These are phyloP conservation scores for Candolleomyces eurysporus DNA, from an alignment of 768 basidiomycete genomes.

Conservation along the genomic window DNA sequence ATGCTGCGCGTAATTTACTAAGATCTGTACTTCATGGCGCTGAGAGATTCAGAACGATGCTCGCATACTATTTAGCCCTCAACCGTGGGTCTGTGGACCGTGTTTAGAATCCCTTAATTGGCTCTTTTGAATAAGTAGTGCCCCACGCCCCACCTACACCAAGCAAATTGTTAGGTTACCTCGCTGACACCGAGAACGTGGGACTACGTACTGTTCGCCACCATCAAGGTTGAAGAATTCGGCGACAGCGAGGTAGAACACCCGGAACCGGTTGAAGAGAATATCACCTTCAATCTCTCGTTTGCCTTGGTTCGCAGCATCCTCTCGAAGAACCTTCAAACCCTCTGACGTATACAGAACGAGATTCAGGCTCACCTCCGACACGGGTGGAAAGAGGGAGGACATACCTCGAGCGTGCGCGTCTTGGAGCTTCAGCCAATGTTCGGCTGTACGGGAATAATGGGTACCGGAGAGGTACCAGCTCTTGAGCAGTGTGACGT, in stretches of 20 bases:
- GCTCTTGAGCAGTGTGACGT: constrained; percentile 55
- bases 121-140: constrained; percentile 50
- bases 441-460: constrained; percentile 62
- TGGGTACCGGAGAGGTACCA: constrained; percentile 65
- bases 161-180: not conserved
- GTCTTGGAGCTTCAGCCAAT: constrained; percentile 64
- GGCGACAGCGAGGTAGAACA: constrained; percentile 71
- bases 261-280: constrained; percentile 60
- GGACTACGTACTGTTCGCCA: constrained; percentile 56
- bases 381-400: not conserved
- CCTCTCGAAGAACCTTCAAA: constrained; percentile 45
- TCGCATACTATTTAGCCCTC: too few species aligned
- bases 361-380: not conserved
- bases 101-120: not conserved
- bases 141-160: constrained; percentile 51
- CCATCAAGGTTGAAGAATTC: constrained; percentile 62
- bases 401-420: constrained; percentile 39
- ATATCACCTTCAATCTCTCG: constrained; percentile 51
- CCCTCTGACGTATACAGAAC: constrained; percentile 28
- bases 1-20: too few species aligned
- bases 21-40: too few species aligned
- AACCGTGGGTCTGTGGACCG: too few species aligned
- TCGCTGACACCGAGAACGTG: constrained; percentile 7
- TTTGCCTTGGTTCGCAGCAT: constrained; percentile 46
- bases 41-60: too few species aligned